Conservation (phyloP, 2,329 filamentous ascomycete species). For the Colletotrichum tanaceti region DNA sequence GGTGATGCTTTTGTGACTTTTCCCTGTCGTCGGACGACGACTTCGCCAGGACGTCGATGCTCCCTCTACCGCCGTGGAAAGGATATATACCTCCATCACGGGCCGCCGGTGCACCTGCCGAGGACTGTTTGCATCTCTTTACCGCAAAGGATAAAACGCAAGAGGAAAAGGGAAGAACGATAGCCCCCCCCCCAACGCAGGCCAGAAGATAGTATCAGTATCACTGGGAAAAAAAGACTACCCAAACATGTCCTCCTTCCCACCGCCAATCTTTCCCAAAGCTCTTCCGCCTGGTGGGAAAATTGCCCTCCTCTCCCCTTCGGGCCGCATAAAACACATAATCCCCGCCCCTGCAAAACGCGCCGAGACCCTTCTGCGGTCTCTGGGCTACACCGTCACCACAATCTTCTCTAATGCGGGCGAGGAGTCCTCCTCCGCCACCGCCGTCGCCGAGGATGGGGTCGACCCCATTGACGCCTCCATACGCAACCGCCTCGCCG, state of each 20-base stretch:
- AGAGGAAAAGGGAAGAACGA: background rate
- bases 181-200: no score
- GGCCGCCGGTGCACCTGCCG: background rate
- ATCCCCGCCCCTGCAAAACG: slow-evolving; percentile 48
- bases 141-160: background rate
- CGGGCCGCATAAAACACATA: slow-evolving; percentile 50
- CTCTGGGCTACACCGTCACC: slow-evolving; percentile 51
- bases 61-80: background rate
- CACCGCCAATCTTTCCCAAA: slow-evolving; percentile 43
- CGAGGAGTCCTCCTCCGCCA: background rate
- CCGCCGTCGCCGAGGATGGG: slow-evolving; percentile 26
- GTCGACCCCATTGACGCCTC: slow-evolving; percentile 48
- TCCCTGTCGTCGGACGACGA: background rate
- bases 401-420: slow-evolving; percentile 45
- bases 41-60: background rate
- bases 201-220: background rate
- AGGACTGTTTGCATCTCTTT: background rate
- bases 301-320: slow-evolving; percentile 56
- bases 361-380: slow-evolving; percentile 46
- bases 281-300: slow-evolving; percentile 51
- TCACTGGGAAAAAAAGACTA: background rate
- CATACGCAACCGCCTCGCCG: slow-evolving; percentile 52
- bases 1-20: background rate
- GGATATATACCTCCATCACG: background rate
- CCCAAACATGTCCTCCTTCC: slow-evolving; percentile 14